Conservation (phyloP, 2,329 filamentous ascomycete species). For the Sporothrix curviconia region DNA sequence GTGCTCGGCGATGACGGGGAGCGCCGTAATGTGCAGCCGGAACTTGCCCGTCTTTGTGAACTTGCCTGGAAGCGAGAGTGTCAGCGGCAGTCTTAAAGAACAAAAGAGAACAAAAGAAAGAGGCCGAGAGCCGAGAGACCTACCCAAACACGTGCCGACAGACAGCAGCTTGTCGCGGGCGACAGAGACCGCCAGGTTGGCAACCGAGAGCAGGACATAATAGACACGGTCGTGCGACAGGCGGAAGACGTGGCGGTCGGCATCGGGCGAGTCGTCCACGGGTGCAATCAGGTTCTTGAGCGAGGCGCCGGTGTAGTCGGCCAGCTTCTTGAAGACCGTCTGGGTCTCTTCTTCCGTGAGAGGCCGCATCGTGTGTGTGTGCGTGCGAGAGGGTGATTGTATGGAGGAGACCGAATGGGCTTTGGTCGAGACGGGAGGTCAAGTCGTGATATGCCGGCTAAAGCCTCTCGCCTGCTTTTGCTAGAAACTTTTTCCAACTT, state of each 20-base stretch:
- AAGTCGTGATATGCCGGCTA: not conserved
- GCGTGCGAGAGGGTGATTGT: not conserved
- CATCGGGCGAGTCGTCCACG: constrained; percentile 57
- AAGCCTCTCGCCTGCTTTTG: not conserved
- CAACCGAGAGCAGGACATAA: constrained; percentile 83
- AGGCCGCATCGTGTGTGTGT: constrained; percentile 19
- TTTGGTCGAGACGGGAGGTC: not conserved
- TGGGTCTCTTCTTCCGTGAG: constrained; percentile 24
- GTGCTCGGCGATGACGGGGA: constrained; percentile 83
- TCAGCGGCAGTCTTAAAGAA: not conserved
- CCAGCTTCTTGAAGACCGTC: constrained; percentile 84
- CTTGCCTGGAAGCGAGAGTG: constrained; percentile 54
- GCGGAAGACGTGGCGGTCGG: constrained; percentile 79
- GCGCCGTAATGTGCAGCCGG: constrained; percentile 79
- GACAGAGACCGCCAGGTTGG: constrained; percentile 84
- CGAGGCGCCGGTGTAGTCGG: constrained; percentile 83
- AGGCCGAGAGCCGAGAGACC: constrained; percentile 14
- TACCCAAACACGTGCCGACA: constrained; percentile 76
- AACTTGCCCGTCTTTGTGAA: constrained; percentile 98
- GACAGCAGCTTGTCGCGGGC: constrained; percentile 75
- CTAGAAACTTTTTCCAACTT: constrained; percentile 9
- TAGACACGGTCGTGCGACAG: constrained; percentile 73
- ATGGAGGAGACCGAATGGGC: not conserved
- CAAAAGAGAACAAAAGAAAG: not conserved
- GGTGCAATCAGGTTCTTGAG: constrained; percentile 79